Evolutionary conservation across 1,284 basidiomycete species (phyloP), one percentile per base, ranked within the genome.

Genomic region (Rhodotorula sp.): DNA sequence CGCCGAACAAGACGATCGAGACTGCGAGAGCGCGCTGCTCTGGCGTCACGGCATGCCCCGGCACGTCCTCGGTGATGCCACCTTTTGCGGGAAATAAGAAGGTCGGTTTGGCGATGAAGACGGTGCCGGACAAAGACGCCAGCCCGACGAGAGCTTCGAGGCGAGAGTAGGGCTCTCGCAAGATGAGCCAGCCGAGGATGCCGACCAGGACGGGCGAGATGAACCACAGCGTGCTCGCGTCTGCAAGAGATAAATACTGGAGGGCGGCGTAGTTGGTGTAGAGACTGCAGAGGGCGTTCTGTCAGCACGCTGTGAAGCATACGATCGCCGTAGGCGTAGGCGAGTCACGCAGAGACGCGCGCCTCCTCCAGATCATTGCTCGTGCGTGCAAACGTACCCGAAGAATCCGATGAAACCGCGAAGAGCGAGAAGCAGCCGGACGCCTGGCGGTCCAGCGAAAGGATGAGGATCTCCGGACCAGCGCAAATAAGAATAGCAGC

Each of bases 171-270:
- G 77, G 75, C 57, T 82, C 81, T 5, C 75, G 68, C 14, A 82
- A 77, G 21, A 81, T 71, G 10, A 81, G 15, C 21, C 67, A 76
- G 3, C 77, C 81, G 20, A 81, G 71, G 14, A 81, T 47, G 5
- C 80, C 75, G 49, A 79, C 79, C 10, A 81, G 73, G 26, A 78
- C 68, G 5, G 81, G 81, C 2, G 78, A 73, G 26, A 82, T 67
- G 69, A 81, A 82, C 23, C 78, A 78, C 62, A 82, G 74, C 15
- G 79, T 78, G 8, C 80, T 81, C 0, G 80, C 79, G 67, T 82
- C 81, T 34, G 78, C 72, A 4, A 82, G 74, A 14, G 76, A 77
- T 8, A 82, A 73, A 61, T 79, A 82, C 47, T 77, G 76, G 1
- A 82, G 69, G n/a, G 79, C 77, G 49, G 73, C 79, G 76, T 80